Evolutionary conservation across 2,329 filamentous ascomycete genomes (phyloP).

Genomic region (Talaromyces amestolkiae): DNA sequence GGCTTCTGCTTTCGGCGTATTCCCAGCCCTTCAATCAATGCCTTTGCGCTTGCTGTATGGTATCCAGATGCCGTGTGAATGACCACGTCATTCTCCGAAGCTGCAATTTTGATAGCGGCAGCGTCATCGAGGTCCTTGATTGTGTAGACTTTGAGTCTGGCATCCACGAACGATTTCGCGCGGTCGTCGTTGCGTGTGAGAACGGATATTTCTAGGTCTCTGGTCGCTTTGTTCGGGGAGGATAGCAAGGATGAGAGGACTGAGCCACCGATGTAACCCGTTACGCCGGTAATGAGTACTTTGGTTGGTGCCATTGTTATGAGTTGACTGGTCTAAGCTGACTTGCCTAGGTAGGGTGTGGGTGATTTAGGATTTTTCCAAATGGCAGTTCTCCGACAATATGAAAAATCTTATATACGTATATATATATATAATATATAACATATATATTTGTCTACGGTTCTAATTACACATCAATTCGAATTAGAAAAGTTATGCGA

Average conservation of each 20-base stretch:
- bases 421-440: too few species aligned
- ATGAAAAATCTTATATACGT: too few species aligned
- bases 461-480: neutral
- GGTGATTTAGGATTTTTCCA: too few species aligned
- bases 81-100: conserved; percentile 33
- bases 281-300: conserved; percentile 4
- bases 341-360: neutral
- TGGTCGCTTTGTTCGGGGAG: neutral
- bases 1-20: conserved; percentile 32
- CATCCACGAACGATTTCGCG: neutral
- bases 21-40: conserved; percentile 45
- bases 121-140: conserved; percentile 23
- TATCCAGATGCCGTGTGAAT: conserved; percentile 46
- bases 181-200: conserved; percentile 19
- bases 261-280: conserved; percentile 3
- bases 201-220: conserved; percentile 14
- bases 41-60: conserved; percentile 39
- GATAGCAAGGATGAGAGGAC: conserved; percentile 5
- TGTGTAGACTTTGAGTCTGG: conserved; percentile 17
- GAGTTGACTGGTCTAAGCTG: too few species aligned
- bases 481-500: neutral
- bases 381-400: too few species aligned
- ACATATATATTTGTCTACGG: too few species aligned
- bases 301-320: conserved; percentile 6
- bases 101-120: conserved; percentile 14